phyloP scores from a whole-genome alignment of 2,329 filamentous ascomycete species.

The Myriangium duriaei region DNA sequence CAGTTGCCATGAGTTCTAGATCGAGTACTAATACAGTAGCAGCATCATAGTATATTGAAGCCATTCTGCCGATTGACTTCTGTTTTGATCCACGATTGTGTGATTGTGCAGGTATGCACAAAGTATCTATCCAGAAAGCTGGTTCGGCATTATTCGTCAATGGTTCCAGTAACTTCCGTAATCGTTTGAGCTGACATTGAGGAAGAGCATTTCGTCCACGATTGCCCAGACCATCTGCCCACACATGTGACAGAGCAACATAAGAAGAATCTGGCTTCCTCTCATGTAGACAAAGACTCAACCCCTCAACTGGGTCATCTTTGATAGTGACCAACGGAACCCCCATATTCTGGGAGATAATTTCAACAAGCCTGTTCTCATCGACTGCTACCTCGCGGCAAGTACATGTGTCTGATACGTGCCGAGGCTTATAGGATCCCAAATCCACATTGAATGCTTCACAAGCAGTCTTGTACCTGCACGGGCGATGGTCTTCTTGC shows the following conservation, averaged over 20 bases:
- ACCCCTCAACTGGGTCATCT: not conserved
- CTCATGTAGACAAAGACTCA: not conserved
- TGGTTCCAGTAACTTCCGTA: slow-evolving; percentile 1
- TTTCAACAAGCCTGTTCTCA: not conserved
- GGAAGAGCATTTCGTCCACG: slow-evolving; percentile 2
- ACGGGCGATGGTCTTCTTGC: not conserved
- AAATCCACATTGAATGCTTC: not conserved
- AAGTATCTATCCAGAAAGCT: slow-evolving; percentile 17
- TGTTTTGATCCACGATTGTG: slow-evolving; percentile 3
- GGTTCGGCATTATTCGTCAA: not conserved
- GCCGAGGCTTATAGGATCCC: too few relatives aligned
- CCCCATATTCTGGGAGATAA: not conserved
- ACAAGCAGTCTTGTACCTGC: not conserved
- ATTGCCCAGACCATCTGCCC: slow-evolving; percentile 9
- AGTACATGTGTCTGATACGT: not conserved
- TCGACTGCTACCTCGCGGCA: not conserved
- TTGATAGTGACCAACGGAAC: not conserved
- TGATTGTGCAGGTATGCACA: slow-evolving; percentile 13
- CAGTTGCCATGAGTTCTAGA: not conserved
- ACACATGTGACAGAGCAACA: slow-evolving; percentile 7
- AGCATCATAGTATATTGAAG: slow-evolving; percentile 12
- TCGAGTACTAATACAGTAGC: slow-evolving; percentile 14
- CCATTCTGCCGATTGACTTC: slow-evolving; percentile 13
- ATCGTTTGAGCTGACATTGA: slow-evolving; percentile 1
- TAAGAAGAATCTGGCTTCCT: slow-evolving; percentile 1